A percentile compares a stretch with the other conserved stretches of the same genome.
Conservation (phyloP, 2,329 filamentous ascomycete genomes). For the Cercospora sojina region DNA sequence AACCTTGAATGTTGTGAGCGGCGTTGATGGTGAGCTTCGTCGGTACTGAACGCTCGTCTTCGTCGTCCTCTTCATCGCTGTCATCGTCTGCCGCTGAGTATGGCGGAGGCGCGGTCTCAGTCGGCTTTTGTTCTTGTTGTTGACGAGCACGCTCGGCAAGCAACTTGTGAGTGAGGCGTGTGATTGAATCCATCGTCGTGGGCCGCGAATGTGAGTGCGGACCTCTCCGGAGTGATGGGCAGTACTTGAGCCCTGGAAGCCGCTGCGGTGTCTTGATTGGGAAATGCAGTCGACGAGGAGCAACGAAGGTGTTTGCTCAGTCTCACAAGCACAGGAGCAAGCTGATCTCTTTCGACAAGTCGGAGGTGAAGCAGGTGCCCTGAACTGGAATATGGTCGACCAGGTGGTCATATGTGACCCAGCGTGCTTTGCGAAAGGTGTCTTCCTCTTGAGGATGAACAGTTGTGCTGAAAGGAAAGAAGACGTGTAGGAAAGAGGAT, state of each 20-base stretch:
- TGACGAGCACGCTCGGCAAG: constrained; percentile 28
- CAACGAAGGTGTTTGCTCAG: constrained; percentile 14
- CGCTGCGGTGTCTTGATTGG: constrained; percentile 18
- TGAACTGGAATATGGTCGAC: constrained; percentile 6
- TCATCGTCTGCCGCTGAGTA: constrained; percentile 32
- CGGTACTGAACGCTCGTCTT: constrained; percentile 35
- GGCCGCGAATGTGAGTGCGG: neutral
- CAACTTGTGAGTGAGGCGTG: constrained; percentile 29
- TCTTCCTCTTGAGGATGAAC: constrained; percentile 13
- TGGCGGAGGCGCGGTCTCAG: constrained; percentile 27
- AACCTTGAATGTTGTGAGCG: constrained; percentile 48
- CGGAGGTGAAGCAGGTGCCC: constrained; percentile 7
- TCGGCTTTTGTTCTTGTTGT: constrained; percentile 16
- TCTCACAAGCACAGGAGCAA: constrained; percentile 5
- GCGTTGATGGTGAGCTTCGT: constrained; percentile 53
- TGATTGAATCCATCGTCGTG: constrained; percentile 28
- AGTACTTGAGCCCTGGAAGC: neutral
- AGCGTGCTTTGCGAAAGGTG: neutral
- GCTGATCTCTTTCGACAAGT: neutral
- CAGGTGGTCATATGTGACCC: neutral
- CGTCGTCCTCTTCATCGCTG: constrained; percentile 20
- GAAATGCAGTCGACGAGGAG: constrained; percentile 6
- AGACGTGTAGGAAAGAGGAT: neutral
- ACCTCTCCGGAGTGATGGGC: neutral
- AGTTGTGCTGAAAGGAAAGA: neutral